A percentile compares a stretch with the other conserved stretches of the same genome.
phyloP scores from a whole-genome alignment of 2,329 filamentous ascomycete genomes.

The Fusarium luffae region DNA sequence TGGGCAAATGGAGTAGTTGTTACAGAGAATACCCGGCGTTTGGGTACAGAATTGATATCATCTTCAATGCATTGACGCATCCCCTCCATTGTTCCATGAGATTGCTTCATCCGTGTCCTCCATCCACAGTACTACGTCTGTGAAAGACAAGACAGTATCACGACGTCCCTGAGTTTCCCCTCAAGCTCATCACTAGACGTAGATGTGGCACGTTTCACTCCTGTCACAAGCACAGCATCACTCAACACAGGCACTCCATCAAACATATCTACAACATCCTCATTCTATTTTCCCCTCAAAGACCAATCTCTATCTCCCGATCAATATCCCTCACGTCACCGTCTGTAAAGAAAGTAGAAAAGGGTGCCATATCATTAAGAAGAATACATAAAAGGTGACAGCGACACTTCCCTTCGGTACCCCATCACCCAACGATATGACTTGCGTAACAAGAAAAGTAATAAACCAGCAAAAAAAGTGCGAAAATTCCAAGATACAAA shows the following conservation, averaged over 20 bases:
- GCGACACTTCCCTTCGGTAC: not conserved
- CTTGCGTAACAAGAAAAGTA: slow-evolving; percentile 3
- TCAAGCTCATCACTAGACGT: not conserved
- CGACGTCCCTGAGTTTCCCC: not conserved
- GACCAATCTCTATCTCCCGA: not conserved
- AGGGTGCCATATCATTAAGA: slow-evolving; percentile 40
- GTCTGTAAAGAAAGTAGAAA: slow-evolving; percentile 23
- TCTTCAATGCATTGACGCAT: not conserved
- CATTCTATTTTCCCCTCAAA: not conserved
- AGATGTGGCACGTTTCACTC: not conserved
- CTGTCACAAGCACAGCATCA: not conserved
- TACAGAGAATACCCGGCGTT: slow-evolving; percentile 37
- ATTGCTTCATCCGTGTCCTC: not conserved
- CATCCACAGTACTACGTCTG: too few relatives aligned
- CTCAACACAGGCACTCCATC: not conserved
- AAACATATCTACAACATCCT: not conserved
- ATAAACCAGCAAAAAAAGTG: not conserved
- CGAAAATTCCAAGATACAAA: slow-evolving; percentile 16
- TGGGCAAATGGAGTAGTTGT: not conserved
- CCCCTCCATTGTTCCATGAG: too few relatives aligned
- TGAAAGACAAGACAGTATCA: too few relatives aligned
- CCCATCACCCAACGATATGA: slow-evolving; percentile 15
- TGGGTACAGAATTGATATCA: slow-evolving; percentile 1
- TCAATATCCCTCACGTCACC: not conserved
- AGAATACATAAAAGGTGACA: slow-evolving; percentile 9